Evolutionary conservation across 1,284 basidiomycete genomes (phyloP).

Genomic region (Ustilago xerochloae): DNA sequence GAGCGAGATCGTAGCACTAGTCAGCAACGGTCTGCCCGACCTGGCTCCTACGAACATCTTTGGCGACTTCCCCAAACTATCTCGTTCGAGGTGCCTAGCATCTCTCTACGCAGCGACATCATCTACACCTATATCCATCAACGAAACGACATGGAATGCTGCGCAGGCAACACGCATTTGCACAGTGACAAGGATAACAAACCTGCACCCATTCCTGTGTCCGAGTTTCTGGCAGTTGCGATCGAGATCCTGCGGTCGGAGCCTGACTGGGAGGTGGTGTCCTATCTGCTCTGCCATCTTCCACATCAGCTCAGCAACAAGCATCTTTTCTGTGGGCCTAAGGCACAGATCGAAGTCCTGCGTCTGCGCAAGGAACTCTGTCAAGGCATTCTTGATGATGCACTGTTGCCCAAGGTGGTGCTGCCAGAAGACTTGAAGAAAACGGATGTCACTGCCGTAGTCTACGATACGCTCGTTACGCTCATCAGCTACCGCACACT

Average conservation of each 20-base stretch:
- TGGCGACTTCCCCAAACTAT: conserved; percentile 84
- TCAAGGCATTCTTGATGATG: conserved; percentile 74
- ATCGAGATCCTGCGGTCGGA: conserved; percentile 80
- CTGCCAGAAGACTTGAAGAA: conserved; percentile 71
- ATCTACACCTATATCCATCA: conserved; percentile 68
- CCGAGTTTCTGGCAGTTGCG: conserved; percentile 79
- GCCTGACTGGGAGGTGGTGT: conserved; percentile 91
- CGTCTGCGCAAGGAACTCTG: conserved; percentile 79
- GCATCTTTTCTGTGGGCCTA: conserved; percentile 92
- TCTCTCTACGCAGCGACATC: conserved; percentile 71
- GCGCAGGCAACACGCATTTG: conserved; percentile 52
- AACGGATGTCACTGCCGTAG: conserved; percentile 86
- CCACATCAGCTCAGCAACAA: conserved; percentile 94
- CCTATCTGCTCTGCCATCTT: conserved; percentile 89
- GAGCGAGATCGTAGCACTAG: conserved; percentile 73
- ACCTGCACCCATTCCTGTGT: conserved; percentile 76
- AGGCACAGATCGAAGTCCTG: conserved; percentile 76
- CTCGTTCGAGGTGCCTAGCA: conserved; percentile 74
- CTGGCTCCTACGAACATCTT: conserved; percentile 67
- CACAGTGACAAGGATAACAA: conserved; percentile 41
- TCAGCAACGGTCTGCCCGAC: conserved; percentile 31
- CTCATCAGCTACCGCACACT: conserved; percentile 87
- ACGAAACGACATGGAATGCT: conserved; percentile 70
- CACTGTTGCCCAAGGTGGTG: conserved; percentile 75
- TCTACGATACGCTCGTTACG: conserved; percentile 87